Conservation (phyloP, 2,329 filamentous ascomycete genomes). For the Septoria petroselini region DNA sequence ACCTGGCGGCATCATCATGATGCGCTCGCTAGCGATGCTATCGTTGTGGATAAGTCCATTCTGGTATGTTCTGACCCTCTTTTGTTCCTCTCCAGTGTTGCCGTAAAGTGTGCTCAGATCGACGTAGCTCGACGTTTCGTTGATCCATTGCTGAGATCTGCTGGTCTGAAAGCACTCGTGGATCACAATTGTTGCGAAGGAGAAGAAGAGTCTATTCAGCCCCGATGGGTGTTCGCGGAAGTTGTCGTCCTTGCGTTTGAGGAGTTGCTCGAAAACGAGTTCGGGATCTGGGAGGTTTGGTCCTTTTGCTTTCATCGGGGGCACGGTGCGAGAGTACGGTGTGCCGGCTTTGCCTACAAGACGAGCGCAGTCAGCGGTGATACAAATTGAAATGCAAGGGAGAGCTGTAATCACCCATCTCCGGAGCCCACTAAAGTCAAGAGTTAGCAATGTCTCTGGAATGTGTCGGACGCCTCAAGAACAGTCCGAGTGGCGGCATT, state of each 20-base stretch:
- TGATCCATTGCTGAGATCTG: constrained; percentile 43
- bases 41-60: constrained; percentile 47
- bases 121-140: constrained; percentile 50
- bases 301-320: constrained; percentile 50
- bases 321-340: constrained; percentile 47
- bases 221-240: constrained; percentile 48
- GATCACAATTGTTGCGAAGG: constrained; percentile 49
- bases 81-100: constrained; percentile 45
- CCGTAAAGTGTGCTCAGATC: constrained; percentile 49
- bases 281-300: constrained; percentile 50
- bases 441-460: neutral
- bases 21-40: constrained; percentile 46
- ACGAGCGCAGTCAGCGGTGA: constrained; percentile 39
- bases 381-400: too few relatives aligned
- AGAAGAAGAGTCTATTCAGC: constrained; percentile 48
- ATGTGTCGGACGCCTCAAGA: too few relatives aligned
- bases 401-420: too few relatives aligned
- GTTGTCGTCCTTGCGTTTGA: constrained; percentile 41
- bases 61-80: constrained; percentile 44
- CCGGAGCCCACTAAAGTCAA: too few relatives aligned
- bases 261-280: constrained; percentile 47
- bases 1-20: constrained; percentile 50
- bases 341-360: constrained; percentile 54
- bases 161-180: constrained; percentile 50
- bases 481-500: too few relatives aligned